Percentiles rank a stretch among this genome's conserved stretches.
Evolutionary conservation across 2,329 filamentous ascomycete species (phyloP).

Genomic region (Aspergillus sp.): DNA sequence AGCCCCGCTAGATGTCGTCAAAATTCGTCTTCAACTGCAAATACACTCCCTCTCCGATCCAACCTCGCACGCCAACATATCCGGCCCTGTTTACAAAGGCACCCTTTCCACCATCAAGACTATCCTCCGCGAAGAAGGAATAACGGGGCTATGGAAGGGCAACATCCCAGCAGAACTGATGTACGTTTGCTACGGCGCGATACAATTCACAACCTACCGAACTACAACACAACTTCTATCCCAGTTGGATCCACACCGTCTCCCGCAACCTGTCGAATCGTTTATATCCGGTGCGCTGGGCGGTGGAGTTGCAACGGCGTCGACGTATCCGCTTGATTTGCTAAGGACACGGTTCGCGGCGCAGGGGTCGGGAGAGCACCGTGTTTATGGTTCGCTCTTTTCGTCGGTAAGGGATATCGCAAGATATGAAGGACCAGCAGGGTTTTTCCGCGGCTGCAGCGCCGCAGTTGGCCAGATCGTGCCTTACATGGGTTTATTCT

Average conservation of each 20-base stretch:
- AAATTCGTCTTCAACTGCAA: slow-evolving; percentile 95
- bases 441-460: slow-evolving; percentile 84
- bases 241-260: slow-evolving; percentile 46
- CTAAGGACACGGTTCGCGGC: slow-evolving; percentile 95
- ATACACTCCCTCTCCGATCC: slow-evolving; percentile 80
- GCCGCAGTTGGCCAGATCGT: slow-evolving; percentile 85
- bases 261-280: slow-evolving; percentile 70
- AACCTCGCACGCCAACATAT: slow-evolving; percentile 53
- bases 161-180: slow-evolving; percentile 94
- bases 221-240: slow-evolving; percentile 68
- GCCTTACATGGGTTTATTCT: slow-evolving; percentile 97
- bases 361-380: slow-evolving; percentile 66
- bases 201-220: slow-evolving; percentile 89
- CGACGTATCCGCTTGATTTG: slow-evolving; percentile 90
- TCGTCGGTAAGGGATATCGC: slow-evolving; percentile 71
- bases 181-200: slow-evolving; percentile 85
- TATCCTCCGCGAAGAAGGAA: slow-evolving; percentile 5
- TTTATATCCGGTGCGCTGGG: slow-evolving; percentile 83
- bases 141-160: slow-evolving; percentile 83
- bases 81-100: slow-evolving; percentile 53
- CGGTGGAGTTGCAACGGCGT: slow-evolving; percentile 76
- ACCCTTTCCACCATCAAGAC: slow-evolving; percentile 4
- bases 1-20: slow-evolving; percentile 93
- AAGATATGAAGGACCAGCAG: slow-evolving; percentile 69
- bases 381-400: slow-evolving; percentile 73